These are phyloP conservation scores for Phytopythium delawarense DNA, from an alignment of 352 stramenopile genomes.

Conservation along the genomic window DNA sequence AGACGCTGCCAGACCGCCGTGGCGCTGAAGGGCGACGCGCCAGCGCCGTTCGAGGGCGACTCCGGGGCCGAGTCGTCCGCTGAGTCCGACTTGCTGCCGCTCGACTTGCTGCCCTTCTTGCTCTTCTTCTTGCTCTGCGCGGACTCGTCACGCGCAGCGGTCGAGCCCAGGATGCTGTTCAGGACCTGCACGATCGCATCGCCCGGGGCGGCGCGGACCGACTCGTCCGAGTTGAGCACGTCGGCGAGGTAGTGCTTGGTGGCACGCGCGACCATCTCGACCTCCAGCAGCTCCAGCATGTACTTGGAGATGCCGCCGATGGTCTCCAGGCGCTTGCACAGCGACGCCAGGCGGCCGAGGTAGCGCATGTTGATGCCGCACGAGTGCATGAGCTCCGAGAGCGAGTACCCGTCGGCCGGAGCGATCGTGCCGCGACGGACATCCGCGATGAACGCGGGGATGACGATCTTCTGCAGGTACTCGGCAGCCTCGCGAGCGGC, in stretches of 20 bases:
- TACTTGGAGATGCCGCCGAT: conserved; percentile 88
- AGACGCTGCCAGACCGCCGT: conserved; percentile 57
- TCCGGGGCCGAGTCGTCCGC: conserved; percentile 1
- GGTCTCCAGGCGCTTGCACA: conserved; percentile 86
- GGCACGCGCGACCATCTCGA: conserved; percentile 94
- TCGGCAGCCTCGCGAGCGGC: conserved; percentile 69
- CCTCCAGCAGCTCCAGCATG: conserved; percentile 93
- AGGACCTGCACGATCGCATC: conserved; percentile 77
- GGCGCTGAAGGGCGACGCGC: conserved; percentile 11
- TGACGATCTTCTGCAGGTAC: conserved; percentile 83
- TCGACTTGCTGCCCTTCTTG: conserved; percentile 27
- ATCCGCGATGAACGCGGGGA: conserved; percentile 81
- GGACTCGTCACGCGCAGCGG: conserved; percentile 9
- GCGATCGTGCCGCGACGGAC: conserved; percentile 80
- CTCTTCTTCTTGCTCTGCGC: conserved; percentile 28
- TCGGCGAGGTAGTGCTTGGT: conserved; percentile 85
- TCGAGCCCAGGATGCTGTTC: conserved; percentile 75
- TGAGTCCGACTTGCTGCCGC: conserved; percentile 13
- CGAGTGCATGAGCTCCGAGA: conserved; percentile 94
- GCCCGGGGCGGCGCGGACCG: conserved; percentile 62
- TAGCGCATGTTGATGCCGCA: conserved; percentile 97
- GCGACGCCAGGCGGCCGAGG: conserved; percentile 87
- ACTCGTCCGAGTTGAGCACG: conserved; percentile 59
- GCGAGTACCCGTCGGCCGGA: conserved; percentile 85
- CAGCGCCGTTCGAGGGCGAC: conserved; percentile 3